A percentile compares a stretch with the other conserved stretches of the same genome.
These are phyloP conservation scores for Paecilomyces sp. DNA, from an alignment of 2,329 filamentous ascomycete genomes.

Conservation along the genomic window DNA sequence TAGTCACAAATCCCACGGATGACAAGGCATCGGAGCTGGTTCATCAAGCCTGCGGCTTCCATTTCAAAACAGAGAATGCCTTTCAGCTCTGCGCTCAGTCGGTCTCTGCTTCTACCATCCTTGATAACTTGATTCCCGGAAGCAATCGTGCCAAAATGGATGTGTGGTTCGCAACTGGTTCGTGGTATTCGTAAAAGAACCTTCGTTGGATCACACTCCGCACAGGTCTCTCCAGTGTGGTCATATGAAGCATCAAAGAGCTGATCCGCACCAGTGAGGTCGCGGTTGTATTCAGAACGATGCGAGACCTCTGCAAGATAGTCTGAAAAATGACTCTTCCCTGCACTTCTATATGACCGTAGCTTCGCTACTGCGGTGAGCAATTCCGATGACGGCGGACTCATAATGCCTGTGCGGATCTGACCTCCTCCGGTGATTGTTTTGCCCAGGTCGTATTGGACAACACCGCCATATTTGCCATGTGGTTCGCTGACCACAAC, in stretches of 20 bases:
- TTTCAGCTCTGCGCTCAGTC: slow-evolving; percentile 4
- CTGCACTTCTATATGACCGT: slow-evolving; percentile 2
- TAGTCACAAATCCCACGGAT: slow-evolving; percentile 38
- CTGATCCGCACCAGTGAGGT: not conserved
- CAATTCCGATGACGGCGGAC: slow-evolving; percentile 6
- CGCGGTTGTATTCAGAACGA: slow-evolving; percentile 2
- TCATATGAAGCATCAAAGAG: not conserved
- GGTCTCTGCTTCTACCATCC: slow-evolving; percentile 8
- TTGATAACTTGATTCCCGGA: slow-evolving; percentile 18
- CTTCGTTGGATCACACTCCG: not conserved
- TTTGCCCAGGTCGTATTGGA: slow-evolving; percentile 21
- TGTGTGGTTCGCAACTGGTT: not conserved
- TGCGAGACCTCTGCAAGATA: slow-evolving; percentile 2
- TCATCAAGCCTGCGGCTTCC: slow-evolving; percentile 20
- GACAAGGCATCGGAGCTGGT: slow-evolving; percentile 26
- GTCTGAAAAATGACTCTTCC: not conserved
- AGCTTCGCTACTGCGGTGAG: slow-evolving; percentile 5
- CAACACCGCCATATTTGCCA: slow-evolving; percentile 10
- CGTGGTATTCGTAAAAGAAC: slow-evolving; percentile 1
- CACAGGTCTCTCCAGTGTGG: not conserved
- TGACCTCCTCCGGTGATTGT: slow-evolving; percentile 2
- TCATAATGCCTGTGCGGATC: slow-evolving; percentile 1
- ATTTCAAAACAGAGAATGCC: slow-evolving; percentile 20
- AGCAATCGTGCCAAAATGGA: slow-evolving; percentile 16
- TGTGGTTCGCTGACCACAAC: slow-evolving; percentile 17